Conservation (phyloP, 2,329 filamentous ascomycete species). For the Rhexocercosporidium sp. region DNA sequence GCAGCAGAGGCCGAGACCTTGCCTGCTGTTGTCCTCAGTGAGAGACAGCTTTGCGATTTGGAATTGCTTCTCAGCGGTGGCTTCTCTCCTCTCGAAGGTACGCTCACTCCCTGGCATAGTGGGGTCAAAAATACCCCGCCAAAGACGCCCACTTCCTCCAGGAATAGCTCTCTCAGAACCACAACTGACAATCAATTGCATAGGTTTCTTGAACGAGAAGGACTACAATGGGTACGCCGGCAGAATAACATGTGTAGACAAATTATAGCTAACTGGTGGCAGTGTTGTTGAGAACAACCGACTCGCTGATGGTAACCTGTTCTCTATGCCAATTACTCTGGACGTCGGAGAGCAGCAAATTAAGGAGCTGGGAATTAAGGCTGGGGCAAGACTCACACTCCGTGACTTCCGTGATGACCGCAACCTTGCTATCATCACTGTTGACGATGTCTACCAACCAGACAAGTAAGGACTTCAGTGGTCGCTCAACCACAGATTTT, state of each 20-base stretch:
- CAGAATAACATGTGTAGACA: constrained; percentile 3
- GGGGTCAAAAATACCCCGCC: constrained; percentile 36
- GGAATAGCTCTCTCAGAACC: constrained; percentile 26
- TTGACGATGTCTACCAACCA: constrained; percentile 94
- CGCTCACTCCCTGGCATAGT: constrained; percentile 40
- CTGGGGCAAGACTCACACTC: constrained; percentile 82
- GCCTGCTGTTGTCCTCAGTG: constrained; percentile 81
- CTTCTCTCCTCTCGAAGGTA: constrained; percentile 96
- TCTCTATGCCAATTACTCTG: constrained; percentile 96
- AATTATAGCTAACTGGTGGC: constrained; percentile 41
- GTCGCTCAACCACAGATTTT: neutral
- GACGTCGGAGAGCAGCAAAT: constrained; percentile 80
- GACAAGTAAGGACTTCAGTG: constrained; percentile 73
- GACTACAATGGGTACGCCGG: constrained; percentile 86
- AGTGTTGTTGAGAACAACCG: constrained; percentile 90
- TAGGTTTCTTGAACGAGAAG: constrained; percentile 96
- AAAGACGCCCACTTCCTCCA: constrained; percentile 17
- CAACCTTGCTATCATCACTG: constrained; percentile 92
- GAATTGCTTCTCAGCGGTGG: constrained; percentile 97
- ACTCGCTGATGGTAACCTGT: constrained; percentile 86
- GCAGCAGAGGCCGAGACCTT: constrained; percentile 83
- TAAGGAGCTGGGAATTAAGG: constrained; percentile 74
- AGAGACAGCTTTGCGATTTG: constrained; percentile 96
- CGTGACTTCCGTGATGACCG: constrained; percentile 96
- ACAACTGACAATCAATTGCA: constrained; percentile 35